Conservation (phyloP, 495 filamentous ascomycete species). For the Rhypophila decipiens region DNA sequence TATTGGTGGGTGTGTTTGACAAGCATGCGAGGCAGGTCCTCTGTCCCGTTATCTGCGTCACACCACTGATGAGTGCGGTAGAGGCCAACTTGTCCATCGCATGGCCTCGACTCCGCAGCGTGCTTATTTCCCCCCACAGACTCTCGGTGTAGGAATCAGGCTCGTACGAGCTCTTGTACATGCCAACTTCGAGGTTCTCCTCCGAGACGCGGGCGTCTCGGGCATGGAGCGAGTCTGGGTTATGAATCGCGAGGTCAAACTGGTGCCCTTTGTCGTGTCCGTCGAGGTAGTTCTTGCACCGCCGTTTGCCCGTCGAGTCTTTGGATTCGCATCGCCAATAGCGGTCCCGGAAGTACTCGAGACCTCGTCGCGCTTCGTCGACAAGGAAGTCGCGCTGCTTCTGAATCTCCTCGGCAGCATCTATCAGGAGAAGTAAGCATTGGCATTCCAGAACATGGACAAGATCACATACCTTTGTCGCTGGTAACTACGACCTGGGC, state of each 20-base stretch:
- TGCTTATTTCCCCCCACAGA: slow-evolving; percentile 6
- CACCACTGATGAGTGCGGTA: slow-evolving; percentile 2
- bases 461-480: background rate
- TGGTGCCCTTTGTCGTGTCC: slow-evolving; percentile 18
- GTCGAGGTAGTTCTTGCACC: slow-evolving; percentile 15
- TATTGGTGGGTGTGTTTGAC: slow-evolving; percentile 28
- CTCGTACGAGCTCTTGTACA: slow-evolving; percentile 3
- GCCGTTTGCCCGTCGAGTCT: slow-evolving; percentile 6
- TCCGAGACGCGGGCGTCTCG: background rate
- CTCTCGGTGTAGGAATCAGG: background rate
- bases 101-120: background rate
- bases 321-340: slow-evolving; percentile 17
- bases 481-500: background rate
- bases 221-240: background rate
- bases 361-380: slow-evolving; percentile 14
- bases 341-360: slow-evolving; percentile 10
- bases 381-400: slow-evolving; percentile 6
- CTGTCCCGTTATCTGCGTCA: slow-evolving; percentile 16
- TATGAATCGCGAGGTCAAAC: slow-evolving; percentile 1
- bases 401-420: background rate
- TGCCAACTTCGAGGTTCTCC: slow-evolving; percentile 2
- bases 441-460: background rate
- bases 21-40: slow-evolving; percentile 35
- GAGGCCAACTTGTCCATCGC: slow-evolving; percentile 1
- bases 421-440: background rate